Evolutionary conservation across 371 early-diverging fungal species (phyloP).

Genomic region (Mortierella sp.): DNA sequence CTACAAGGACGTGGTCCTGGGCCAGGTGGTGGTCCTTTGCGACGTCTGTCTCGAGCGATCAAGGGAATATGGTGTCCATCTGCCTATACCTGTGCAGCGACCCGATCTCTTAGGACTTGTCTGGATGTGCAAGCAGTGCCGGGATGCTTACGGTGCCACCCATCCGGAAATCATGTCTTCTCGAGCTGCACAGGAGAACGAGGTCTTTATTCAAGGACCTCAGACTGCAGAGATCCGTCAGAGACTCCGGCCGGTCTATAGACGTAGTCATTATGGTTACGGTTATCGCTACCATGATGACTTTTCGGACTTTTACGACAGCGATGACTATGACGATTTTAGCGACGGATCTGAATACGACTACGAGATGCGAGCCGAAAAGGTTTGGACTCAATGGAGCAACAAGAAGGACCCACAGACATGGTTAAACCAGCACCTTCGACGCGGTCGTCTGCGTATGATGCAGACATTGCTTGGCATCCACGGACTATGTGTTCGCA

Average conservation of each 20-base stretch:
- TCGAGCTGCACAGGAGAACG: neutral
- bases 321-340: too few relatives aligned
- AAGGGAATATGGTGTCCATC: neutral
- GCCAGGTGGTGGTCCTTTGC: neutral
- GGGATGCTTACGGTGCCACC: neutral
- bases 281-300: too few relatives aligned
- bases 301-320: too few relatives aligned
- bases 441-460: neutral
- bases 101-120: neutral
- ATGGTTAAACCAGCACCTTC: too few relatives aligned
- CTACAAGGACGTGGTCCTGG: neutral
- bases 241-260: too few relatives aligned
- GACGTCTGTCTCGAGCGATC: constrained; percentile 1
- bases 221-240: too few relatives aligned
- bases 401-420: too few relatives aligned
- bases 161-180: neutral
- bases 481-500: neutral
- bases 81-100: neutral
- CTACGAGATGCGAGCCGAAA: neutral
- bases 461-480: neutral
- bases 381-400: too few relatives aligned
- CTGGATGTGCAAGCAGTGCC: neutral
- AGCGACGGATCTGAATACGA: neutral
- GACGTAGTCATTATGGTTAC: too few relatives aligned
- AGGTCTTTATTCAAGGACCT: too few relatives aligned